phyloP scores from a whole-genome alignment of 2,329 filamentous ascomycete species.

The Claviceps humidiphila region DNA sequence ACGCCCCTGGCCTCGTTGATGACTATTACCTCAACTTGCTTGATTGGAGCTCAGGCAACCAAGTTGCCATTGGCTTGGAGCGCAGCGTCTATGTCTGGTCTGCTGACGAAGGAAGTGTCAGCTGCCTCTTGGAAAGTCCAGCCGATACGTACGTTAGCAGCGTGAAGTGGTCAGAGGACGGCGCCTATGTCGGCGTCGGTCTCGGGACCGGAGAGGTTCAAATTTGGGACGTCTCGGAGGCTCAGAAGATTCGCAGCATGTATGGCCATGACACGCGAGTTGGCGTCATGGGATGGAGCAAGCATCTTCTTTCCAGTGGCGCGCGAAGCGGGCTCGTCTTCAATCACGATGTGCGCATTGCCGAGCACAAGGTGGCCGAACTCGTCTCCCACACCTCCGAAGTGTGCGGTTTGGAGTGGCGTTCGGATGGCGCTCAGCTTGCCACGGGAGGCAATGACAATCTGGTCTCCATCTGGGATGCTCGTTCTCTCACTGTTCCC shows the following conservation, averaged over 20 bases:
- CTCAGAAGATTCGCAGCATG: slow-evolving; percentile 95
- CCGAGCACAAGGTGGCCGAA: slow-evolving; percentile 95
- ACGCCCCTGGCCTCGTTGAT: slow-evolving; percentile 89
- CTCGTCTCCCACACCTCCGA: slow-evolving; percentile 95
- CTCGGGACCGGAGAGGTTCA: slow-evolving; percentile 93
- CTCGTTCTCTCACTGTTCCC: slow-evolving; percentile 78
- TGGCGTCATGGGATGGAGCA: slow-evolving; percentile 98
- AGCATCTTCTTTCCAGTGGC: slow-evolving; percentile 91
- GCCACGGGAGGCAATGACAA: slow-evolving; percentile 98
- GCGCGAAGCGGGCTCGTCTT: slow-evolving; percentile 88
- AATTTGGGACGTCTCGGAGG: slow-evolving; percentile 97
- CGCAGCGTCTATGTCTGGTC: slow-evolving; percentile 98
- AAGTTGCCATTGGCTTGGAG: slow-evolving; percentile 94
- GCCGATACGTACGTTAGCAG: slow-evolving; percentile 94
- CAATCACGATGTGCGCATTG: slow-evolving; percentile 97
- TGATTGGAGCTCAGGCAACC: slow-evolving; percentile 96
- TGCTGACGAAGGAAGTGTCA: slow-evolving; percentile 81
- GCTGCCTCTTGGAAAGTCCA: slow-evolving; percentile 73
- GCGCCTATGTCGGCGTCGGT: slow-evolving; percentile 89
- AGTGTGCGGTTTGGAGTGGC: slow-evolving; percentile 96
- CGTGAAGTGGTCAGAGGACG: slow-evolving; percentile 97
- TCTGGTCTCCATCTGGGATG: slow-evolving; percentile 97
- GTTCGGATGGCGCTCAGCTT: slow-evolving; percentile 88
- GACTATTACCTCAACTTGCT: slow-evolving; percentile 99
- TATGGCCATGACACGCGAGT: slow-evolving; percentile 93